These are phyloP conservation scores for Pseudozyma sp. DNA, from an alignment of 1,284 basidiomycete species.

Conservation along the genomic window DNA sequence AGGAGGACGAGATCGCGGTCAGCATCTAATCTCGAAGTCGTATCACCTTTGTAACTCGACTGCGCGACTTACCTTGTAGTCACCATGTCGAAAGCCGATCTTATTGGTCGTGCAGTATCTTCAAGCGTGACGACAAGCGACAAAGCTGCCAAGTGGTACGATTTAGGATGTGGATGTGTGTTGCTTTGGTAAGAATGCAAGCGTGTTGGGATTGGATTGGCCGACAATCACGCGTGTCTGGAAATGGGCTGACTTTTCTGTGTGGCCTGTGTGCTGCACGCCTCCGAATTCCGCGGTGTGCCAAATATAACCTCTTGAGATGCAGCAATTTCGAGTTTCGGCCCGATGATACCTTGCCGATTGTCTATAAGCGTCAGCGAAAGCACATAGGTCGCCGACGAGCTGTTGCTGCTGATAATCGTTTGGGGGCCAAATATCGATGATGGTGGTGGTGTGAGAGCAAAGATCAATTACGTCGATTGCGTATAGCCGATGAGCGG, in stretches of 20 bases:
- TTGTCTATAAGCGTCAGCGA: no score
- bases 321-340: no score
- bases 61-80: conserved; percentile 43
- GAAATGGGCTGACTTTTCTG: conserved; percentile 34
- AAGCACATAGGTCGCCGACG: no score
- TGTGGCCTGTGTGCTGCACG: background rate
- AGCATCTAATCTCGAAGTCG: background rate
- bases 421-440: conserved; percentile 1
- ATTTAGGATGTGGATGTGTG: conserved; percentile 2
- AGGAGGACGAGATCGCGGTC: background rate
- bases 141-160: background rate
- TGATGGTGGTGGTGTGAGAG: background rate
- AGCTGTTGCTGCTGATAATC: background rate
- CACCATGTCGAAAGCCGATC: conserved; percentile 24
- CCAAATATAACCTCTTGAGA: conserved; percentile 2
- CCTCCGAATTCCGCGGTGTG: conserved; percentile 40
- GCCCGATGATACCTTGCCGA: no score
- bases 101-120: background rate
- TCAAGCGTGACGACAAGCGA: conserved; percentile 2
- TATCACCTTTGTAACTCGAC: background rate
- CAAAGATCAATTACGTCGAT: background rate
- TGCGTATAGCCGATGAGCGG: conserved; percentile 5
- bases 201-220: background rate
- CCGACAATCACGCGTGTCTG: conserved; percentile 1
- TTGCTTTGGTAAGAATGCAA: conserved; percentile 26